Conservation (phyloP, 768 basidiomycete species). For the Lanmaoa pseudosensibilis region DNA sequence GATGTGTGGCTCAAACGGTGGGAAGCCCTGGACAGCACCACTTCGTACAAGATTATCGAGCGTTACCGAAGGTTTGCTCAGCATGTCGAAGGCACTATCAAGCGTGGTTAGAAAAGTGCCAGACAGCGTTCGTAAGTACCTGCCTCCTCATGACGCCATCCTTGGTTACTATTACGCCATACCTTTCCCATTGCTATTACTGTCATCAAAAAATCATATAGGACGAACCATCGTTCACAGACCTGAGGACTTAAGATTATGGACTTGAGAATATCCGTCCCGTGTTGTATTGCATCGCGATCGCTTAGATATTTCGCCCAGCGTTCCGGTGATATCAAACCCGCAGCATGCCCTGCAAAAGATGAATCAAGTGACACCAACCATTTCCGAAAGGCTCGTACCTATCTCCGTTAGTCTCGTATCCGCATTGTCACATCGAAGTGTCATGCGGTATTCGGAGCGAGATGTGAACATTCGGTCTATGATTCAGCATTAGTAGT, state of each 20-base stretch:
- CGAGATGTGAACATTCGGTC: constrained; percentile 94
- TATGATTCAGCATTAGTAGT: constrained; percentile 31
- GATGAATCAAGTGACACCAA: neutral
- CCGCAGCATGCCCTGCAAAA: constrained; percentile 38
- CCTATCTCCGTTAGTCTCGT: constrained; percentile 77
- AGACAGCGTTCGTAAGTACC: neutral
- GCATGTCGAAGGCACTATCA: constrained; percentile 70
- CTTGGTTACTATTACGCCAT: constrained; percentile 40
- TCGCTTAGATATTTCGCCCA: constrained; percentile 41
- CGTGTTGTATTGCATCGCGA: constrained; percentile 35
- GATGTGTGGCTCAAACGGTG: constrained; percentile 48
- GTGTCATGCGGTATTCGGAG: constrained; percentile 86
- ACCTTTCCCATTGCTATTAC: constrained; percentile 41
- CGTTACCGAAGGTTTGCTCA: constrained; percentile 58
- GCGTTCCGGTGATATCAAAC: constrained; percentile 44
- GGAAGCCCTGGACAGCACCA: constrained; percentile 41
- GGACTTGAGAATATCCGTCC: constrained; percentile 36
- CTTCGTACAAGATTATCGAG: constrained; percentile 46
- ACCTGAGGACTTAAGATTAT: constrained; percentile 44
- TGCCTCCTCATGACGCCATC: constrained; percentile 51
- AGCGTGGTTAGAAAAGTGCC: neutral
- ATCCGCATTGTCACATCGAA: constrained; percentile 90
- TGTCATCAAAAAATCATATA: neutral
- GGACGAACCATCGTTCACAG: neutral
- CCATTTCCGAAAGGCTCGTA: constrained; percentile 18